Conservation (phyloP, 2,329 filamentous ascomycete genomes). For the Pseudocercospora fuligena region DNA sequence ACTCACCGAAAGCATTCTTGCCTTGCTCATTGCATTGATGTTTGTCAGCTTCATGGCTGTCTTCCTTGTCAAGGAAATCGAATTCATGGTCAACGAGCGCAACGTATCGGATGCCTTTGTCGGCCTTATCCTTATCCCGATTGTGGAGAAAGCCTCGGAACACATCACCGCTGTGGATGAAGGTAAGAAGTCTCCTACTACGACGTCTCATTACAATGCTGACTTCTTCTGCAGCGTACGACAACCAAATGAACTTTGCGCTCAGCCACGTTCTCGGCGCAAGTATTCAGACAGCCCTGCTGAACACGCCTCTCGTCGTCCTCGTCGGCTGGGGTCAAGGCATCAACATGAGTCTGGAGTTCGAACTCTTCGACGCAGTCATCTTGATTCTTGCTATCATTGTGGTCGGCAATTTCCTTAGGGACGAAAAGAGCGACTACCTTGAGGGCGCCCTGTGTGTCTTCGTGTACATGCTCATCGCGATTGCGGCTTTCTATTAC, state of each 20-base stretch:
- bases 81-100: slow-evolving; percentile 58
- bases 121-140: slow-evolving; percentile 75
- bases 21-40: slow-evolving; percentile 66
- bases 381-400: slow-evolving; percentile 83
- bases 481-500: slow-evolving; percentile 66
- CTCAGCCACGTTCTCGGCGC: slow-evolving; percentile 84
- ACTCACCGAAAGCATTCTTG: slow-evolving; percentile 71
- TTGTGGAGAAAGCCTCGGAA: slow-evolving; percentile 85
- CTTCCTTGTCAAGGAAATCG: slow-evolving; percentile 76
- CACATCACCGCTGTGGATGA: slow-evolving; percentile 79
- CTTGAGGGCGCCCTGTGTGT: slow-evolving; percentile 84
- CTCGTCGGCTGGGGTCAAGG: slow-evolving; percentile 80
- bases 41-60: slow-evolving; percentile 77
- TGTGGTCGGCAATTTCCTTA: slow-evolving; percentile 70
- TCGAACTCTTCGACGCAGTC: slow-evolving; percentile 84
- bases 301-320: slow-evolving; percentile 83
- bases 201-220: neutral
- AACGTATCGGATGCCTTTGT: slow-evolving; percentile 63
- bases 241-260: slow-evolving; percentile 77
- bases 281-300: slow-evolving; percentile 85
- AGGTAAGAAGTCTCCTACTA: too few relatives aligned
- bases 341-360: slow-evolving; percentile 76
- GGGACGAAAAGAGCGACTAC: slow-evolving; percentile 89
- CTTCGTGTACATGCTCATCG: slow-evolving; percentile 68
- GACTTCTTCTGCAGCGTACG: slow-evolving; percentile 63